Conservation (phyloP, 495 filamentous ascomycete species). For the Xylaria grammica region DNA sequence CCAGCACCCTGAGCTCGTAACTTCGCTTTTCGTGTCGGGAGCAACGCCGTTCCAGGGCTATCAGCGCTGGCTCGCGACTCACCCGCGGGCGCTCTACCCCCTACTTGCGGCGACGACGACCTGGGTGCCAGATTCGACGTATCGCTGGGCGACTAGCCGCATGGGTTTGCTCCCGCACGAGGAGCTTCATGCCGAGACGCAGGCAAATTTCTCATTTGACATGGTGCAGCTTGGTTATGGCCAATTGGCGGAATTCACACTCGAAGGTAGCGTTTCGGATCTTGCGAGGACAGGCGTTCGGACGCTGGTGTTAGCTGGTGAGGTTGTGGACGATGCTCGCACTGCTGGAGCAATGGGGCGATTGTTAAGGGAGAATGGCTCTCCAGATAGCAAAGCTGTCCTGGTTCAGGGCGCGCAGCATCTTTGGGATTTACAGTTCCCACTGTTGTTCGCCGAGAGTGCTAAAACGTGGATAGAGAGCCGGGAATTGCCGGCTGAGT, state of each 20-base stretch:
- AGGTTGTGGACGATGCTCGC: conserved; percentile 31
- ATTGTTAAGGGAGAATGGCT: conserved; percentile 23
- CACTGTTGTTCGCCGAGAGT: conserved; percentile 38
- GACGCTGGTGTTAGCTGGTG: conserved; percentile 38
- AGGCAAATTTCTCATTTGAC: neutral
- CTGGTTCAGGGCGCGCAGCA: conserved; percentile 40
- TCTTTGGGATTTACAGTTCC: conserved; percentile 45
- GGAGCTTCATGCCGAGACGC: conserved; percentile 23
- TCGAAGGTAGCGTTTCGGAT: conserved; percentile 17
- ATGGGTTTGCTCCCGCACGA: conserved; percentile 29
- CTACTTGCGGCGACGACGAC: conserved; percentile 26
- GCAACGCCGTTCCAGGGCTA: conserved; percentile 32
- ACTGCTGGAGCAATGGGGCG: conserved; percentile 29
- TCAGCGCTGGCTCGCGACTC: conserved; percentile 27
- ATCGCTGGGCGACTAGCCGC: conserved; percentile 27
- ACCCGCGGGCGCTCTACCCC: conserved; percentile 22
- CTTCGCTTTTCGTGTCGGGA: conserved; percentile 34
- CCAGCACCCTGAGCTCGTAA: conserved; percentile 34
- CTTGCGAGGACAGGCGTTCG: conserved; percentile 34
- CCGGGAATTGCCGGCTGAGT: conserved; percentile 15
- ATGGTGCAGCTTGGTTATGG: neutral
- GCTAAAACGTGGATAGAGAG: conserved; percentile 40
- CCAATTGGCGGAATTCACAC: conserved; percentile 5
- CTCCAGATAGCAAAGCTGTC: conserved; percentile 26
- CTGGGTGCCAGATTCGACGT: conserved; percentile 24